phyloP scores from a whole-genome alignment of 371 early-diverging fungal species.

The Globomyces sp. region DNA sequence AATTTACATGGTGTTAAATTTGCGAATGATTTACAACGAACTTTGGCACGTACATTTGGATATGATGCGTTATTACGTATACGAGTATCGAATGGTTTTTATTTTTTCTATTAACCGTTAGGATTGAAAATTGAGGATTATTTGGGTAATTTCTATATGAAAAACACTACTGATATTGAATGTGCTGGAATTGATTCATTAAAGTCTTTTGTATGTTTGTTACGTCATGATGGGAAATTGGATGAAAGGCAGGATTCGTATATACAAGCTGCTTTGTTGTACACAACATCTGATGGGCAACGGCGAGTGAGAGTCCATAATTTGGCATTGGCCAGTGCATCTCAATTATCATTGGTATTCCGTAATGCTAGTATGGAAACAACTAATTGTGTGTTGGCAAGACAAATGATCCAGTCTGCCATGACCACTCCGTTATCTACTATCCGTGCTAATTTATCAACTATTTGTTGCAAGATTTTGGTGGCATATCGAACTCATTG shows the following conservation, averaged over 20 bases:
- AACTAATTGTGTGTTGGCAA: conserved; percentile 39
- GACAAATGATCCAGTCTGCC: conserved; percentile 43
- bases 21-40: conserved; percentile 64
- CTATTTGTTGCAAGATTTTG: conserved; percentile 83
- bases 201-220: conserved; percentile 73
- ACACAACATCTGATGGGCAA: conserved; percentile 84
- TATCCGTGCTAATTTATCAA: conserved; percentile 81
- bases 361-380: conserved; percentile 89
- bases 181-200: conserved; percentile 83
- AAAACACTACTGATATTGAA: conserved; percentile 88
- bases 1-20: conserved; percentile 66
- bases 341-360: conserved; percentile 77
- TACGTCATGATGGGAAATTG: conserved; percentile 87
- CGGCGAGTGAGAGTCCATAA: conserved; percentile 93
- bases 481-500: conserved; percentile 91
- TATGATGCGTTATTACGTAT: conserved; percentile 86
- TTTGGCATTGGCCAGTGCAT: conserved; percentile 74
- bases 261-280: conserved; percentile 89
- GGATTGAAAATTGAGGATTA: conserved; percentile 80
- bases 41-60: conserved; percentile 77
- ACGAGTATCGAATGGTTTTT: conserved; percentile 79
- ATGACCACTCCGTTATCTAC: conserved; percentile 64
- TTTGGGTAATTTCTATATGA: conserved; percentile 91
- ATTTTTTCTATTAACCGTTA: conserved; percentile 21
- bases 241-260: conserved; percentile 76